Percentiles rank a stretch among this genome's conserved stretches.
Conservation (phyloP, 805 yeast genomes). For the Metschnikowia sp. region DNA sequence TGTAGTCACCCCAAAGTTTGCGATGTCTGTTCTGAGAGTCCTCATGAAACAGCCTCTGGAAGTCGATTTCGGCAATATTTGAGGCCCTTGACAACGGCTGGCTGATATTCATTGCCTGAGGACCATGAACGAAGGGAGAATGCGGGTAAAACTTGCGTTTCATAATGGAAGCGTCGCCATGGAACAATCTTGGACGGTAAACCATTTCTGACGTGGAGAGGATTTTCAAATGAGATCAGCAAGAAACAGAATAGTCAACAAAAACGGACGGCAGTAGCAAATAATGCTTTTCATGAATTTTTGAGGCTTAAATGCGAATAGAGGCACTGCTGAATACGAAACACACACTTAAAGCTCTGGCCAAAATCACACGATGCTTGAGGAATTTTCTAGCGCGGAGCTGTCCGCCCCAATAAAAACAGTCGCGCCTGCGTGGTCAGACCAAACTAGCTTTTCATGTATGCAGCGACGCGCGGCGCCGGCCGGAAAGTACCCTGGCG, state of each 20-base stretch:
- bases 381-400: constrained; percentile 6
- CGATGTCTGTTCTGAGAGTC: constrained; percentile 15
- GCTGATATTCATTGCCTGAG: constrained; percentile 36
- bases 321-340: too few species aligned
- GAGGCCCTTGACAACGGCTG: constrained; percentile 44
- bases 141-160: constrained; percentile 14
- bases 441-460: background rate
- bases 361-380: constrained; percentile 7
- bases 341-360: background rate
- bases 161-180: constrained; percentile 14
- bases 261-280: background rate
- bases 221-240: background rate
- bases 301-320: too few species aligned
- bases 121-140: constrained; percentile 30
- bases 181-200: constrained; percentile 16
- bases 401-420: background rate
- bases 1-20: constrained; percentile 30
- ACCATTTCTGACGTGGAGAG: constrained; percentile 10
- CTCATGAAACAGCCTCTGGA: constrained; percentile 16
- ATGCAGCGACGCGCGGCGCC: background rate
- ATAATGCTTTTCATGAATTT: too few species aligned
- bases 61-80: constrained; percentile 31
- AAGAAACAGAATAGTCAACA: background rate
- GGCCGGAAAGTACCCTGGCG: too few species aligned
- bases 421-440: constrained; percentile 1